Percentiles rank a stretch among this genome's conserved stretches.
phyloP scores from a whole-genome alignment of 768 basidiomycete species.

The Sporobolomyces roseus region DNA sequence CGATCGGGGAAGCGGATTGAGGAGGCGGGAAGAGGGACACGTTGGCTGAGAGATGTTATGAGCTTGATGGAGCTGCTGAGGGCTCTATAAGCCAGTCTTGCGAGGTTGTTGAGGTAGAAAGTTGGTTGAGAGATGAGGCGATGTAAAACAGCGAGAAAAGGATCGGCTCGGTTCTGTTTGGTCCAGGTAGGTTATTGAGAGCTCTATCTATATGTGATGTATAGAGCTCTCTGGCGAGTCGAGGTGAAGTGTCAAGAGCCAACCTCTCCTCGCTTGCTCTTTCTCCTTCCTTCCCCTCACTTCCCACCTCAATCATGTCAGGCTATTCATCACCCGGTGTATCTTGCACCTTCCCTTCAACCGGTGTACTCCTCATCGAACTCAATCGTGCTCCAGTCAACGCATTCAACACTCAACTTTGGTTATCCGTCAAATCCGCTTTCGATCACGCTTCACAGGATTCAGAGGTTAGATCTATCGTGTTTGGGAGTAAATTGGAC shows the following conservation, averaged over 20 bases:
- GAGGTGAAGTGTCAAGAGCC: no score
- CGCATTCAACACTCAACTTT: constrained; percentile 64
- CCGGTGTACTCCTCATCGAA: constrained; percentile 51
- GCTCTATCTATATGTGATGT: no score
- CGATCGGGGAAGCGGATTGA: no score
- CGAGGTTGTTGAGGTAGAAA: not conserved
- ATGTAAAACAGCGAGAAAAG: not conserved
- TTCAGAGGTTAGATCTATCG: constrained; percentile 64
- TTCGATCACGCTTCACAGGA: constrained; percentile 59
- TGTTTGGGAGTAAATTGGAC: constrained; percentile 65
- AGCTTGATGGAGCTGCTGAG: not conserved
- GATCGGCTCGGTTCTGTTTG: no score
- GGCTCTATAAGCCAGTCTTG: not conserved
- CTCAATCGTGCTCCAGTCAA: constrained; percentile 61
- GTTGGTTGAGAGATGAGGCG: not conserved
- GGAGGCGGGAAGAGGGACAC: no score
- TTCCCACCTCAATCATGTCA: not conserved
- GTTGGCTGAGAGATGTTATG: no score
- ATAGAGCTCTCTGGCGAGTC: no score
- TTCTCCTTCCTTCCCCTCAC: not conserved
- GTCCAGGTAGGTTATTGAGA: no score
- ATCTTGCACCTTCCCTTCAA: constrained; percentile 46
- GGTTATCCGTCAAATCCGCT: constrained; percentile 63
- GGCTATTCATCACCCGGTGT: constrained; percentile 42
- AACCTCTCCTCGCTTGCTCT: not conserved